Evolutionary conservation across 2,329 filamentous ascomycete genomes (phyloP).

Genomic region (Ophiostoma perfectum): DNA sequence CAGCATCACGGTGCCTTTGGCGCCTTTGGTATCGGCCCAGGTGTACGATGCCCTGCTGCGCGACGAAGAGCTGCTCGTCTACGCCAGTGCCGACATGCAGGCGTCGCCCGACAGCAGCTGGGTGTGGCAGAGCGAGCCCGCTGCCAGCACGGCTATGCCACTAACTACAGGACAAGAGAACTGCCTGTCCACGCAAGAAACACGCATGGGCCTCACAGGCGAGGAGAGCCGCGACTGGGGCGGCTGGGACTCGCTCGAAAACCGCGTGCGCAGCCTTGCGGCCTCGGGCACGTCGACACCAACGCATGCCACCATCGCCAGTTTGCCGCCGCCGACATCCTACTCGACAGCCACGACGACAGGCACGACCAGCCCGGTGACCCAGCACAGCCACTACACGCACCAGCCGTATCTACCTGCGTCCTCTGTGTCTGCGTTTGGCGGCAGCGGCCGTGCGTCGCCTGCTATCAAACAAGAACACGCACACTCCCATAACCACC

Average conservation of each 20-base stretch:
- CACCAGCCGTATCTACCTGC: constrained; percentile 19
- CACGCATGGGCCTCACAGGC: constrained; percentile 48
- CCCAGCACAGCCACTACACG: constrained; percentile 18
- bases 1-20: constrained; percentile 21
- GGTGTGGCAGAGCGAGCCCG: constrained; percentile 64
- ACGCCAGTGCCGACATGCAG: constrained; percentile 81
- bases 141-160: constrained; percentile 26
- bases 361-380: constrained; percentile 15
- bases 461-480: not conserved
- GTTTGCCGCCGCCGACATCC: constrained; percentile 21
- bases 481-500: constrained; percentile 20
- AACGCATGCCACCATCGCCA: constrained; percentile 24
- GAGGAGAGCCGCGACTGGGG: constrained; percentile 65
- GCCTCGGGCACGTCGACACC: constrained; percentile 31
- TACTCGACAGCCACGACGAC: constrained; percentile 14
- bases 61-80: constrained; percentile 85
- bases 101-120: constrained; percentile 70
- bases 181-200: constrained; percentile 41
- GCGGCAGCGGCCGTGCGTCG: constrained; percentile 14
- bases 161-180: not conserved
- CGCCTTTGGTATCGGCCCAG: constrained; percentile 20
- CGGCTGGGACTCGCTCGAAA: constrained; percentile 72
- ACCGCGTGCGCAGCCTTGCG: constrained; percentile 52
- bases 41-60: constrained; percentile 40
- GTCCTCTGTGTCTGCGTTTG: constrained; percentile 10